A percentile compares a stretch with the other conserved stretches of the same genome.
phyloP scores from a whole-genome alignment of 73 alveolate species.

The Paramecium biaurelia region DNA sequence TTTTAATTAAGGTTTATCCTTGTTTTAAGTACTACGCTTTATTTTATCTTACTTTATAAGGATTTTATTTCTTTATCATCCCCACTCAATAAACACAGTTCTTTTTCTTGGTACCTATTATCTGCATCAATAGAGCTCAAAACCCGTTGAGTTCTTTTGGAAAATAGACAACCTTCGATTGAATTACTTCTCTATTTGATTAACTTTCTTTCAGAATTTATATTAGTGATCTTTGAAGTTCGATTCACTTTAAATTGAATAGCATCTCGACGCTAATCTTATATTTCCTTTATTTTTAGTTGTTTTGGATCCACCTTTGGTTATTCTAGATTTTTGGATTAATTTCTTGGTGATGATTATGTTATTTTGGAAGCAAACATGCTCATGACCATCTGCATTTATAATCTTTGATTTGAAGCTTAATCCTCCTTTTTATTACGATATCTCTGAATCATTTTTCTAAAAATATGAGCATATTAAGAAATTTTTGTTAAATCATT shows the following conservation, averaged over 20 bases:
- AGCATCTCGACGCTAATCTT: not conserved
- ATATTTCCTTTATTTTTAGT: not conserved
- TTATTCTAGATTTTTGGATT: not conserved
- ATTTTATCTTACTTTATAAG: not conserved
- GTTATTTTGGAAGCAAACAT: not conserved
- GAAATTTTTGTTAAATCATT: not conserved
- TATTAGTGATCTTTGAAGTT: not conserved
- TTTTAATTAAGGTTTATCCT: not conserved
- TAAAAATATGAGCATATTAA: conserved; percentile 35
- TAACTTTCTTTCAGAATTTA: not conserved
- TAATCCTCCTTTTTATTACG: not conserved
- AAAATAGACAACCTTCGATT: not conserved
- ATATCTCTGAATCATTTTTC: not conserved
- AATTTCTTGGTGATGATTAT: not conserved
- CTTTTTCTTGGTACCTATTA: not conserved
- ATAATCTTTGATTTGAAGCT: not conserved
- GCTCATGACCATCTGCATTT: conserved; percentile 4
- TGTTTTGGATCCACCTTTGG: not conserved
- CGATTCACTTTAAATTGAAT: not conserved
- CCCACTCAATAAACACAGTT: not conserved
- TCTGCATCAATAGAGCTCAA: not conserved
- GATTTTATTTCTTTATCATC: not conserved
- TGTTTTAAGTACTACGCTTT: not conserved
- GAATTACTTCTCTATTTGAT: not conserved
- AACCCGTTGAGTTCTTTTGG: not conserved